phyloP scores from a whole-genome alignment of 2,329 filamentous ascomycete genomes.

The Myriosclerotinia scirpicola region DNA sequence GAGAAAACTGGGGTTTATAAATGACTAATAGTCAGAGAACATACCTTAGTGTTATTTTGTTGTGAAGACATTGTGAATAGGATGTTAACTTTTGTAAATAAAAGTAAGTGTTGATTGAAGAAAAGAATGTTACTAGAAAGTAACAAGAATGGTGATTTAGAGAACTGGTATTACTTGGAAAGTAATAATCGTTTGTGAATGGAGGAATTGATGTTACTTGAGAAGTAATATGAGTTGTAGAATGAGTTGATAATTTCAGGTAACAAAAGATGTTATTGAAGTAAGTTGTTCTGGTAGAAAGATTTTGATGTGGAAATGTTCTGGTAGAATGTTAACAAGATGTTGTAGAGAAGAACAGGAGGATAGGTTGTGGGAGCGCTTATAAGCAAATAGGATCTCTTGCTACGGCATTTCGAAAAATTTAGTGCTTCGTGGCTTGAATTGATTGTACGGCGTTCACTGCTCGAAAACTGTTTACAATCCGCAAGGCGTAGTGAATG shows the following conservation, averaged over 20 bases:
- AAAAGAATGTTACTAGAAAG: too few species aligned
- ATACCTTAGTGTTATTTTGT: not conserved
- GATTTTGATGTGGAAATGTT: not conserved
- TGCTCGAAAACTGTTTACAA: not conserved
- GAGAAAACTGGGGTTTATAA: too few species aligned
- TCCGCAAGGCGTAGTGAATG: not conserved
- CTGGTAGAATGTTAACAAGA: not conserved
- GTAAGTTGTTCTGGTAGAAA: not conserved
- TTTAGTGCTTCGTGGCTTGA: not conserved
- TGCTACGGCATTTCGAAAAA: not conserved
- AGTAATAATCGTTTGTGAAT: not conserved
- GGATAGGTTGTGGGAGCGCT: not conserved
- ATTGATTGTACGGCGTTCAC: not conserved
- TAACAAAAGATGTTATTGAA: not conserved
- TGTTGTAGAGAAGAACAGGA: not conserved
- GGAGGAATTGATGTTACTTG: not conserved
- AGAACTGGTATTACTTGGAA: not conserved
- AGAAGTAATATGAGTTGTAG: not conserved
- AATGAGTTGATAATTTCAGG: not conserved
- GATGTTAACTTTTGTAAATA: not conserved
- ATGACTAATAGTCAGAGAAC: not conserved
- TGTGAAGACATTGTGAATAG: slow-evolving; percentile 4
- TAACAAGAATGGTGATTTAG: too few species aligned
- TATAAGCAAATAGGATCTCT: not conserved
- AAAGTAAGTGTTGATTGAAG: too few species aligned